Conservation (phyloP, 192 early-diverging fungal species). For the Coemansia javaensis region DNA sequence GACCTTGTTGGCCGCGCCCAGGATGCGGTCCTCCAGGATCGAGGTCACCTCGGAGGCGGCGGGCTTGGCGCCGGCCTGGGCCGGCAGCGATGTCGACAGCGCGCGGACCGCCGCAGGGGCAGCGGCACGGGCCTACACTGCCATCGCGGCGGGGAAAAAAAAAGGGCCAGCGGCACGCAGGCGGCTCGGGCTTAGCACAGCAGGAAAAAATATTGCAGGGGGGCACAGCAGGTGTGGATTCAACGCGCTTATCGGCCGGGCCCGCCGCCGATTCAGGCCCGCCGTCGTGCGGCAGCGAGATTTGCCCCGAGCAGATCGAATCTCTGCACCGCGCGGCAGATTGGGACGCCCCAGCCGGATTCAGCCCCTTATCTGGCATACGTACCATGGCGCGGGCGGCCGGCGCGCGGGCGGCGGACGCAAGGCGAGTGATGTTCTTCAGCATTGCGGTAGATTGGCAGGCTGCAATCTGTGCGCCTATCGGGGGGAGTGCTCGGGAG, state of each 20-base stretch:
- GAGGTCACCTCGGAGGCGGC: constrained; percentile 93
- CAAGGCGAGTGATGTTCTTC: constrained; percentile 52
- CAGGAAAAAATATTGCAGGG: too few relatives aligned
- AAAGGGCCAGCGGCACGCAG: too few relatives aligned
- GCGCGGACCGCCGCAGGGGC: constrained; percentile 44
- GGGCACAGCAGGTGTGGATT: too few relatives aligned
- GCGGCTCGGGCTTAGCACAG: too few relatives aligned
- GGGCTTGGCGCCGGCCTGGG: constrained; percentile 51
- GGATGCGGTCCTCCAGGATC: constrained; percentile 96
- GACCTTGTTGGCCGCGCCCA: constrained; percentile 73
- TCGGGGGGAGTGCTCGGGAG: constrained; percentile 24
- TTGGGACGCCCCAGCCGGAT: too few relatives aligned
- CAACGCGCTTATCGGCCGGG: too few relatives aligned
- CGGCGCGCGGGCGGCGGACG: constrained; percentile 42
- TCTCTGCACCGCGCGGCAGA: too few relatives aligned
- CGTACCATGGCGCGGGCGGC: constrained; percentile 49
- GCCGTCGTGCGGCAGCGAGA: too few relatives aligned
- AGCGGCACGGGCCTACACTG: constrained; percentile 48
- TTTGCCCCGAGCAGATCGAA: too few relatives aligned
- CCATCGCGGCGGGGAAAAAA: too few relatives aligned
- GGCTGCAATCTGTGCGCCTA: constrained; percentile 25
- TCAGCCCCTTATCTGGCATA: too few relatives aligned
- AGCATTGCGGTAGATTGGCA: constrained; percentile 46
- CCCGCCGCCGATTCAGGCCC: too few relatives aligned
- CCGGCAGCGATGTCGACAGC: constrained; percentile 43